phyloP scores from a whole-genome alignment of 2,329 filamentous ascomycete genomes.

The Cytospora piceae region DNA sequence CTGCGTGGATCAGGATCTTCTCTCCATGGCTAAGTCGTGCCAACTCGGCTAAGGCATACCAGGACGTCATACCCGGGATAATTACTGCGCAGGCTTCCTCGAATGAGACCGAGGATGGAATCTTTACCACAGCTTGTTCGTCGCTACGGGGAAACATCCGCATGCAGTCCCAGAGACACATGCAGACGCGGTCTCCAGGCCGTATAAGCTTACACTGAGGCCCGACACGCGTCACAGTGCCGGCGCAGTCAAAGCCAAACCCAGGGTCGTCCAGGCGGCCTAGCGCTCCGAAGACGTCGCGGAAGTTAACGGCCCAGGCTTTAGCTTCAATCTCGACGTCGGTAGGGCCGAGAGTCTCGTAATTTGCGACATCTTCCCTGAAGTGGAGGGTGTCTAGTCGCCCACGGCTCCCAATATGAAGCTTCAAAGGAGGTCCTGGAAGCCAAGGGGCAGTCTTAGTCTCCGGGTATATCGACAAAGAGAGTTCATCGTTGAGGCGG shows the following conservation, averaged over 20 bases:
- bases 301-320: conserved; percentile 43
- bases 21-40: conserved; percentile 44
- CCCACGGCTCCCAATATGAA: not conserved
- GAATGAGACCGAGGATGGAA: conserved; percentile 41
- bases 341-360: too few relatives aligned
- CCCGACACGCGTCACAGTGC: conserved; percentile 40
- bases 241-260: conserved; percentile 38
- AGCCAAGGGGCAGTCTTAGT: too few relatives aligned
- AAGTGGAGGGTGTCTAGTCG: not conserved
- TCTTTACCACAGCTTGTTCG: conserved; percentile 40
- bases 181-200: conserved; percentile 44
- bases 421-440: not conserved
- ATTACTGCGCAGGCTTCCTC: conserved; percentile 40
- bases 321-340: conserved; percentile 39
- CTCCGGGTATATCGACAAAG: too few relatives aligned
- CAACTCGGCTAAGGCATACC: conserved; percentile 44
- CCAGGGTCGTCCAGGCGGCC: conserved; percentile 38
- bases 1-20: conserved; percentile 46
- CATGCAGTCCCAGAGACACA: conserved; percentile 41
- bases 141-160: conserved; percentile 40
- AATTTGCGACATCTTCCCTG: not conserved
- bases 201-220: too few relatives aligned
- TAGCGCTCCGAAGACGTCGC: conserved; percentile 45
- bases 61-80: conserved; percentile 45
- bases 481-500: too few relatives aligned